Evolutionary conservation across 1,139 yeast species (phyloP), one percentile per base, ranked within the genome.

Genomic region (Kluyveromyces sp.): DNA sequence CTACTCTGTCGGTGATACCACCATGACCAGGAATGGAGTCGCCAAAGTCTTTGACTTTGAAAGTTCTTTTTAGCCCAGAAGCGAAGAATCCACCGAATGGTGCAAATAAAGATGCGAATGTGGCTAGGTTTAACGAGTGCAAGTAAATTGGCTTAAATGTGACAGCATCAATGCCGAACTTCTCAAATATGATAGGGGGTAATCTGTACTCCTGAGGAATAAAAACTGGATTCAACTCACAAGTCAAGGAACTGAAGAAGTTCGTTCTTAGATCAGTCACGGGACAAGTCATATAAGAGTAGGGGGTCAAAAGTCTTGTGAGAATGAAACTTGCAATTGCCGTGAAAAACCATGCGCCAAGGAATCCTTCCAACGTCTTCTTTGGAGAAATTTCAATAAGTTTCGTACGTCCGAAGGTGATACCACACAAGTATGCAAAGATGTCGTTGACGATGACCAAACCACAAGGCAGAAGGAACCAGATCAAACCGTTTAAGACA

Each of bases 1-100:
- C 99, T 72, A 92, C 83, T 67, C 99, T 78, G 65, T 92, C 99
- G 28, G 96, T 89, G 52, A 92, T 80, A 52, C 99, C 99, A 49
- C 99, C 99, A 61, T 92, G 99, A 32, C 99, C 99, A 9, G 95
- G 95, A 51, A 86, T 86, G 16, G 95, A 84, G 60, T 85, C 89
- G 48, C 95, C 95, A 59, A 86, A 86, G 64, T 86, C 95, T 66
- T 86, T 86, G 46, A 89, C 89, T 57, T 94, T 85, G 69, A 92
- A 89, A n/a, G 97, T 88, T 65, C 99, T 80, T 70, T 92, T 92
- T 56, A 94, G 74, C 12, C 98, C 99, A 41, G 95, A 83, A 3
- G 98, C 98, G 57, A 92, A 92, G 65, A 92, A 92, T 1, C 99
- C 99, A 43, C 99, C 99, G 63, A 92, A 92, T 46, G 99, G 99